phyloP scores from a whole-genome alignment of 768 basidiomycete species.

The Collybia nuda region DNA sequence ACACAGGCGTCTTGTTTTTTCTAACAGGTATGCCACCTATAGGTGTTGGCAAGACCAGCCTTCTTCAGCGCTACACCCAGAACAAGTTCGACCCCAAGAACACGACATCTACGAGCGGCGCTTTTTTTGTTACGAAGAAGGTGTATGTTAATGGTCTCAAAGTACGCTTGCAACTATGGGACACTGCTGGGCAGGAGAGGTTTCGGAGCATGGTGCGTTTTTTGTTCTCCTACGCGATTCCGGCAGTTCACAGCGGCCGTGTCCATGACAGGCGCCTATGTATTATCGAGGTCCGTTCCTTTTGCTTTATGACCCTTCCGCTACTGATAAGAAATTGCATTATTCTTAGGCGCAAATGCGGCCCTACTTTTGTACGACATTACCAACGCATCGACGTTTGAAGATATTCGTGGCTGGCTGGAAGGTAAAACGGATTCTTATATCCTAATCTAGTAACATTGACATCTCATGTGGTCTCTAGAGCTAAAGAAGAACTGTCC shows the following conservation, averaged over 20 bases:
- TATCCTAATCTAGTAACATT: slow-evolving; percentile 14
- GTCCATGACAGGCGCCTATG: slow-evolving; percentile 74
- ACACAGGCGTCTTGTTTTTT: neutral
- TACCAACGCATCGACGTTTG: slow-evolving; percentile 84
- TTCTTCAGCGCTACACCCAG: slow-evolving; percentile 88
- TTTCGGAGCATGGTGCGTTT: slow-evolving; percentile 82
- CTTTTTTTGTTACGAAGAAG: slow-evolving; percentile 94
- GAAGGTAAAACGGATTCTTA: slow-evolving; percentile 55
- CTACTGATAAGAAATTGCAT: slow-evolving; percentile 11
- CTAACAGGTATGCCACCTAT: slow-evolving; percentile 7
- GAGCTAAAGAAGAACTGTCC: slow-evolving; percentile 90
- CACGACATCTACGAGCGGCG: slow-evolving; percentile 88
- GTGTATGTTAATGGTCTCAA: slow-evolving; percentile 81
- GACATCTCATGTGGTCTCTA: slow-evolving; percentile 29
- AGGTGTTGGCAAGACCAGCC: slow-evolving; percentile 93
- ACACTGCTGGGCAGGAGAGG: slow-evolving; percentile 92
- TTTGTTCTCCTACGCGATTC: slow-evolving; percentile 9
- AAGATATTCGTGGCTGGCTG: slow-evolving; percentile 90
- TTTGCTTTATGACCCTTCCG: slow-evolving; percentile 11
- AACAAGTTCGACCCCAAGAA: slow-evolving; percentile 88
- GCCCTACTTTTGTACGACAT: slow-evolving; percentile 95
- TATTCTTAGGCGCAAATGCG: slow-evolving; percentile 75
- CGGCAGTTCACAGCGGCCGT: slow-evolving; percentile 13
- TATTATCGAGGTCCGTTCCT: slow-evolving; percentile 72
- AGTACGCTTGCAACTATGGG: slow-evolving; percentile 88